phyloP scores from a whole-genome alignment of 495 filamentous ascomycete species.

The Neurospora sp. region DNA sequence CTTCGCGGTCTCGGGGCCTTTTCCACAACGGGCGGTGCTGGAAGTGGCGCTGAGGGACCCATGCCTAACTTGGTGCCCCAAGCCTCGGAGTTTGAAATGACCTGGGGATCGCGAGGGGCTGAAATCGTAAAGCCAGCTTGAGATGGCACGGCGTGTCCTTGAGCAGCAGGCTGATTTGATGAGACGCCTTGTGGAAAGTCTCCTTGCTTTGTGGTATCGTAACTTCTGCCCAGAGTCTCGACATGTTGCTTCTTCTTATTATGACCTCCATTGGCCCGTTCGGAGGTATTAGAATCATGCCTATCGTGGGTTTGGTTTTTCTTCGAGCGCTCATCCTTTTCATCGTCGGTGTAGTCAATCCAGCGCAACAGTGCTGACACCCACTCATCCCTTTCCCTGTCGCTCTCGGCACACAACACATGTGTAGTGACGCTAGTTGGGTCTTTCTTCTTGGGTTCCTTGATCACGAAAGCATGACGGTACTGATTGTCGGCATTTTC shows the following conservation, averaged over 20 bases:
- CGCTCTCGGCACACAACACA: constrained; percentile 90
- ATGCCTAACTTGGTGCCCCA: constrained; percentile 68
- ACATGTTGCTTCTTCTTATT: constrained; percentile 43
- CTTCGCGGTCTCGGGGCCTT: constrained; percentile 69
- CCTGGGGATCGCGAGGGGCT: constrained; percentile 70
- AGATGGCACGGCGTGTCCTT: constrained; percentile 25
- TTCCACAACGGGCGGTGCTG: constrained; percentile 46
- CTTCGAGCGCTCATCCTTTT: constrained; percentile 36
- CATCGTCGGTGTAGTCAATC: constrained; percentile 63
- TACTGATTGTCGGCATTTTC: constrained; percentile 85
- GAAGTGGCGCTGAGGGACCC: constrained; percentile 14
- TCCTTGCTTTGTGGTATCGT: constrained; percentile 70
- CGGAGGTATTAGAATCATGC: constrained; percentile 18
- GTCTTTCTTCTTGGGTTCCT: constrained; percentile 96
- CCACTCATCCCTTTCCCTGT: constrained; percentile 87
- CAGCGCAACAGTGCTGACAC: constrained; percentile 82
- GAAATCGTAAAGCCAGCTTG: constrained; percentile 56
- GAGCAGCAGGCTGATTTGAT: constrained; percentile 11
- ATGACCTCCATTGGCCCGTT: constrained; percentile 25
- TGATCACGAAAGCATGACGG: constrained; percentile 86
- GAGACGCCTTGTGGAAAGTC: constrained; percentile 33
- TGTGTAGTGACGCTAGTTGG: constrained; percentile 83
- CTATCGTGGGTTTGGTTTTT: constrained; percentile 25
- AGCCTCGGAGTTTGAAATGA: constrained; percentile 74
- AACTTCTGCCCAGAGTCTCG: constrained; percentile 40